Evolutionary conservation across 2,329 filamentous ascomycete species (phyloP).

Genomic region (Colletotrichum caudatum): DNA sequence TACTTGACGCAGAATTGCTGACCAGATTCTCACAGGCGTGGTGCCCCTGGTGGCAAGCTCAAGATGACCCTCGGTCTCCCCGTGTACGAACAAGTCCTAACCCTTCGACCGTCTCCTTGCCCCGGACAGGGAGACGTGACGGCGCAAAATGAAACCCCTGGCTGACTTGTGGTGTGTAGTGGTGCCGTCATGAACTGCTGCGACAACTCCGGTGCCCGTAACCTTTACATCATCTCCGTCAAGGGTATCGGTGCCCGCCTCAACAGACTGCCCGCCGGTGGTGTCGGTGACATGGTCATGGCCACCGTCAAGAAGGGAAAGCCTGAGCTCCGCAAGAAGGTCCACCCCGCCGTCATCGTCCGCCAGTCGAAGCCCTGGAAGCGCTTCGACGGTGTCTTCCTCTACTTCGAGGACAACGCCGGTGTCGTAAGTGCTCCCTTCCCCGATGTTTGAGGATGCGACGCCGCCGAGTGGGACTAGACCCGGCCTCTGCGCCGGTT

Average conservation of each 20-base stretch:
- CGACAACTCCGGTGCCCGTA: slow-evolving; percentile 98
- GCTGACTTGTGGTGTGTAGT: slow-evolving; percentile 60
- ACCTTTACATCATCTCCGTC: slow-evolving; percentile 99
- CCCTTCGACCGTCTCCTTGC: slow-evolving; percentile 1
- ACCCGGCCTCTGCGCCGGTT: background rate
- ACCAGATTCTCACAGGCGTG: slow-evolving; percentile 66
- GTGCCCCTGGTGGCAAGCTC: slow-evolving; percentile 99
- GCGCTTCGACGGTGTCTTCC: slow-evolving; percentile 96
- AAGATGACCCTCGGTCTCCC: slow-evolving; percentile 99
- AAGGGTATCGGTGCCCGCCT: slow-evolving; percentile 98
- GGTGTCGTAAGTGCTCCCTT: slow-evolving; percentile 81
- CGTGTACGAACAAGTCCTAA: slow-evolving; percentile 78
- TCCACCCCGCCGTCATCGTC: slow-evolving; percentile 99
- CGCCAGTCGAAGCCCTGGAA: slow-evolving; percentile 99
- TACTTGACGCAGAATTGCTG: slow-evolving; percentile 50
- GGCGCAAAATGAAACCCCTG: slow-evolving; percentile 5
- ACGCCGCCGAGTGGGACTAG: background rate
- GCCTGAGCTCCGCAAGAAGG: slow-evolving; percentile 99
- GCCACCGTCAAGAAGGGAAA: slow-evolving; percentile 99
- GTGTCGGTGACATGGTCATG: slow-evolving; percentile 99
- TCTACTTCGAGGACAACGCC: slow-evolving; percentile 99
- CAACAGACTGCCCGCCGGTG: slow-evolving; percentile 95
- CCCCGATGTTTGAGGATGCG: slow-evolving; percentile 3
- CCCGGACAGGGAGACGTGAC: slow-evolving; percentile 24
- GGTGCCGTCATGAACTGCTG: slow-evolving; percentile 99